phyloP scores from a whole-genome alignment of 345 rosid genomes.

The Eucalyptus regnans region DNA sequence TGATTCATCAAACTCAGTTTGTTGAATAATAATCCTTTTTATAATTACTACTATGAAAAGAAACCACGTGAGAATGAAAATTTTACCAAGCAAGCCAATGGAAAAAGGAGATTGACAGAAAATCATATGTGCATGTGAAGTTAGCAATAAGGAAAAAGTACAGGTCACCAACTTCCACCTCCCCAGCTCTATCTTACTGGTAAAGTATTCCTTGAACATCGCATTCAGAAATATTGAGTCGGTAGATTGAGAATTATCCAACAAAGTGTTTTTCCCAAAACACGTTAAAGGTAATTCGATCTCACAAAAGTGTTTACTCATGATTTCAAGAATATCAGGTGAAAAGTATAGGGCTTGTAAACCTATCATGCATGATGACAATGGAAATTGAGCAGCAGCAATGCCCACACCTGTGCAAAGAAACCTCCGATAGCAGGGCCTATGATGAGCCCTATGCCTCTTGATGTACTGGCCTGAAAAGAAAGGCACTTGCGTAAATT shows the following conservation, averaged over 20 bases:
- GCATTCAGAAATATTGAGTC: neutral
- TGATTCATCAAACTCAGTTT: neutral
- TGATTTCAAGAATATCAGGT: neutral
- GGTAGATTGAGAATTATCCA: neutral
- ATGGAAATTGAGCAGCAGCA: neutral
- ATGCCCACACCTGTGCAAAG: constrained; percentile 1
- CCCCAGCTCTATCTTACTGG: neutral
- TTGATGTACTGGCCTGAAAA: constrained; percentile 8
- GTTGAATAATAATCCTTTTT: neutral
- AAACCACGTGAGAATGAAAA: neutral
- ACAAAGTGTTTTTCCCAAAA: neutral
- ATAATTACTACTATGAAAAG: neutral
- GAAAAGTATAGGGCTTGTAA: neutral
- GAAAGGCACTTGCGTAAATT: neutral
- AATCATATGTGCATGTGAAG: neutral
- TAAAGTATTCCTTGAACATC: neutral
- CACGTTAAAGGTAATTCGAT: neutral
- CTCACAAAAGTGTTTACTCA: neutral
- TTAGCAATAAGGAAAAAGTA: neutral
- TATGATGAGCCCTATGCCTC: constrained; percentile 11
- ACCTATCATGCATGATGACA: neutral
- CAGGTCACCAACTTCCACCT: neutral
- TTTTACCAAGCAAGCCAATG: neutral
- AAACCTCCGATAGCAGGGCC: constrained; percentile 14
- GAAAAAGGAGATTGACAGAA: neutral